Evolutionary conservation across 1,139 yeast genomes (phyloP), one percentile per base, ranked within the genome.

Genomic region (Kodamaea sp.): DNA sequence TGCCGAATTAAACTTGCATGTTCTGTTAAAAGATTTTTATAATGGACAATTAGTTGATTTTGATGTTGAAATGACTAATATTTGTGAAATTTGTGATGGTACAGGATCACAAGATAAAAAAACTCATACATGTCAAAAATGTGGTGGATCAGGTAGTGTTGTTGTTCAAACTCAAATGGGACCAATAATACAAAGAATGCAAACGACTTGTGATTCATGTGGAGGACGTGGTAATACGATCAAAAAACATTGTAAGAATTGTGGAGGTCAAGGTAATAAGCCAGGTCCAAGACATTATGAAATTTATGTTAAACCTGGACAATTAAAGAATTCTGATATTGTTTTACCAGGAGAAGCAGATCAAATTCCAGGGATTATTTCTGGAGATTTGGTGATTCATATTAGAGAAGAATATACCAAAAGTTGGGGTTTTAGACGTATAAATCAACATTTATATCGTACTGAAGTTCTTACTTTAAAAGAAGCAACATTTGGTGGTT

Each of bases 111-210:
- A 79, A 34, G 97, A 89, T 59, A 87, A 90, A 24, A 61, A 81
- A 50, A 72, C 70, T 11, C 81, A 80, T 40, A 61, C 58, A 20
- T 92, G 98, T 67, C 51, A 59, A 1, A 67, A 67, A 39, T 92
- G 98, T 66, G 62, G 69, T 9, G 98, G 98, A 1, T 65, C 67
- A 20, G 98, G 98, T 25, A 67, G 81, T 29, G 63, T 78, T 28
- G 59, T 81, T n/a, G 75, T 83, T 40, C 74, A 79, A 39, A 73
- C 84, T 46, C 95, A 89, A 59, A 63, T 92, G 47, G 97, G 88
- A 0, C 95, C 95, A 7, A 86, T 92, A 88, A 68, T 86, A 45
- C 97, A 90, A 60, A 87, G 84, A 46, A 73, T 89, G 50, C 90
- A 86, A 56, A 75, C 81, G 37, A 73, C 73, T 9, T 92, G 98